Base-by-base conservation (phyloP, 2,329 filamentous ascomycete species). In the Paecilomyces variotii region DNA sequence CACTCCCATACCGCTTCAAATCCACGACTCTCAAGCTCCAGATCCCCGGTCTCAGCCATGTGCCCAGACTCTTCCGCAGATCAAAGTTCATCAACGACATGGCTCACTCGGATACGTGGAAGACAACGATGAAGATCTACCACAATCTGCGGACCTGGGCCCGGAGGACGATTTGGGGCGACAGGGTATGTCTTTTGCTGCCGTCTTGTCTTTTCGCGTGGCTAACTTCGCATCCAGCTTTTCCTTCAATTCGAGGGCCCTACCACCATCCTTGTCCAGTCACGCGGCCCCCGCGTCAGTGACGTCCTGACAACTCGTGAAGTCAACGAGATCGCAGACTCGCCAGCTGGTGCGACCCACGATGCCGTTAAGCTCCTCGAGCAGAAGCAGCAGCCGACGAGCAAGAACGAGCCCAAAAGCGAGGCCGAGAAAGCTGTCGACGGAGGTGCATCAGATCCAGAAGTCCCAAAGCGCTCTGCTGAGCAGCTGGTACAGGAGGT, bases 241-340 rank as follows among this genome's bases (percentile, higher is more conserved):
- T 97, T 97, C 75, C 79, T 99, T 32, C 89, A 90, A 69, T 97
- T 99, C 71, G 84, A 87, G 58, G 94, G 94, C 0, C 94, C 94
- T 1, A 84, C 84, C 4, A 97, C 89, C 1, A 84, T 99, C 54
- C 81, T 97, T 51, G 79, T 99, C 67, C 95, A 96, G 63, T 95
- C 91, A 56, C 85, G 93, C n/a, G 91, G 87, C 12, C 84, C 90
- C 25, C 82, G 88, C 14, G 78, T 96, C 51, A 86, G 84, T 56
- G 93, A 99, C 63, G 84, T 89, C 2, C 79, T 99, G 63, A 90
- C 87, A 3, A 80, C 82, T 28, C 83, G 87, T 55, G 87, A 99
- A 64, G 84, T 97, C 58, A 92, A 96, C 65, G 94, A 97, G 76
- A 89, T 97, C 61, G 93, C 93, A 0, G 88, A 92, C 69, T 80